Conservation (phyloP, 495 filamentous ascomycete genomes). For the Hypoxylon intermedium region DNA sequence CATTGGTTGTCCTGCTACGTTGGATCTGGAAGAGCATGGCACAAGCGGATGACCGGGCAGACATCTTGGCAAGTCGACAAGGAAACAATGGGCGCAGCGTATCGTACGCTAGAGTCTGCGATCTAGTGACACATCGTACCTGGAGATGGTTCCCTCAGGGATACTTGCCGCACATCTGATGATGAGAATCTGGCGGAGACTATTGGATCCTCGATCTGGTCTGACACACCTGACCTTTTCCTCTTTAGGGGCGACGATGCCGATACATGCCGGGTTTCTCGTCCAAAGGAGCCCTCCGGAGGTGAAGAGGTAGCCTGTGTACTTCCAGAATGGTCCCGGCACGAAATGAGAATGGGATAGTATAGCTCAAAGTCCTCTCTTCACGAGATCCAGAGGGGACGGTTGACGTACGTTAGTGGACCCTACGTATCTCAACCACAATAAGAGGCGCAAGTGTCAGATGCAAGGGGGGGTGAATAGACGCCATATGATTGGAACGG, state of each 20-base stretch:
- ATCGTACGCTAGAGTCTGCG: constrained; percentile 37
- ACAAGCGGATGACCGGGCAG: constrained; percentile 39
- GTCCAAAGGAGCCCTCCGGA: constrained; percentile 18
- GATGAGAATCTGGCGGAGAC: constrained; percentile 29
- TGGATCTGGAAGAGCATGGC: constrained; percentile 30
- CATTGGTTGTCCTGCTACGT: constrained; percentile 34
- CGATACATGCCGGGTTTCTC: constrained; percentile 28
- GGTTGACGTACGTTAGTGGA: constrained; percentile 32
- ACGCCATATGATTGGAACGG: constrained; percentile 32
- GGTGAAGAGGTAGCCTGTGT: constrained; percentile 10
- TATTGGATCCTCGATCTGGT: constrained; percentile 39
- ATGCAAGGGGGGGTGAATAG: constrained; percentile 31
- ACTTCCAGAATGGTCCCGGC: constrained; percentile 19
- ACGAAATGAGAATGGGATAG: constrained; percentile 11
- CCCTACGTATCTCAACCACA: constrained; percentile 29
- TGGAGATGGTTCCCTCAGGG: constrained; percentile 40
- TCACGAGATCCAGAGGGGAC: constrained; percentile 24
- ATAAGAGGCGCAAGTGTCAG: constrained; percentile 37
- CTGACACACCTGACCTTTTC: constrained; percentile 42
- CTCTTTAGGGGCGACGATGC: constrained; percentile 35
- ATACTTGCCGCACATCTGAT: constrained; percentile 40
- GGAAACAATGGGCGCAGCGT: constrained; percentile 36
- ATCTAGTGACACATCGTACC: constrained; percentile 40
- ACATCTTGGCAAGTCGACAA: constrained; percentile 42
- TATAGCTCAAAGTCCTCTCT: constrained; percentile 14